phyloP scores from a whole-genome alignment of 176 grass and related monocot species.

The Oryza meyeriana region DNA sequence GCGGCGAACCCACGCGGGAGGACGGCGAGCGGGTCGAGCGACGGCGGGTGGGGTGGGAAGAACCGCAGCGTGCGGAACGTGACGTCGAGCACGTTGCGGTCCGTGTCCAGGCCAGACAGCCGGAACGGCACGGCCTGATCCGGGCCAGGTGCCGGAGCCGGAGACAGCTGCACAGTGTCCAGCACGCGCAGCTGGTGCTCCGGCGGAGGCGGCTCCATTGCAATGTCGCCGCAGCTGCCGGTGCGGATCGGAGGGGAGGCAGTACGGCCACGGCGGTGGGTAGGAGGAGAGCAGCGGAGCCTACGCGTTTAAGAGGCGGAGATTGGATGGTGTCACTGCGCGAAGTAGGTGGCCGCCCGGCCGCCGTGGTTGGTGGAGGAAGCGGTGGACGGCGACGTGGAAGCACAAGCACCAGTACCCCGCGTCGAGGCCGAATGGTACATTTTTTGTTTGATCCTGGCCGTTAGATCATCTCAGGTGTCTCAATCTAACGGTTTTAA shows the following conservation, averaged over 20 bases:
- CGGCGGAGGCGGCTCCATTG: background rate
- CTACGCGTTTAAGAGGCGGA: background rate
- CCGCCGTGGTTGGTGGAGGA: slow-evolving; percentile 16
- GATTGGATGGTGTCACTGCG: background rate
- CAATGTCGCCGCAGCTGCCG: background rate
- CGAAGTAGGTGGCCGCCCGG: background rate
- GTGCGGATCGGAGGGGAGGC: background rate
- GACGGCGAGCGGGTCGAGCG: slow-evolving; percentile 33
- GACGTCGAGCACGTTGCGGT: slow-evolving; percentile 62
- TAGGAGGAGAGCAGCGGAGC: background rate
- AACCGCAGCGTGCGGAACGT: slow-evolving; percentile 63
- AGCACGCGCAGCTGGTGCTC: slow-evolving; percentile 28
- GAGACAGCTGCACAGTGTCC: slow-evolving; percentile 39
- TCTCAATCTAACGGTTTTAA: background rate
- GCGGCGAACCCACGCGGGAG: slow-evolving; percentile 41
- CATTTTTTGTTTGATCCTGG: background rate
- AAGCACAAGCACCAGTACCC: background rate
- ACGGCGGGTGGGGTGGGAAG: slow-evolving; percentile 35
- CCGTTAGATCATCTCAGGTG: background rate
- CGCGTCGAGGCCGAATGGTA: background rate
- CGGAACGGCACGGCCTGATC: slow-evolving; percentile 8
- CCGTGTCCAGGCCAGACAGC: slow-evolving; percentile 60
- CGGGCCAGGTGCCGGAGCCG: background rate
- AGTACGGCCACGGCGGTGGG: background rate
- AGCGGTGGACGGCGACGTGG: slow-evolving; percentile 30